Evolutionary conservation across 306 rosid species (phyloP), one percentile per base, ranked within the genome.

Genomic region (Cyamopsis tetragonoloba): DNA sequence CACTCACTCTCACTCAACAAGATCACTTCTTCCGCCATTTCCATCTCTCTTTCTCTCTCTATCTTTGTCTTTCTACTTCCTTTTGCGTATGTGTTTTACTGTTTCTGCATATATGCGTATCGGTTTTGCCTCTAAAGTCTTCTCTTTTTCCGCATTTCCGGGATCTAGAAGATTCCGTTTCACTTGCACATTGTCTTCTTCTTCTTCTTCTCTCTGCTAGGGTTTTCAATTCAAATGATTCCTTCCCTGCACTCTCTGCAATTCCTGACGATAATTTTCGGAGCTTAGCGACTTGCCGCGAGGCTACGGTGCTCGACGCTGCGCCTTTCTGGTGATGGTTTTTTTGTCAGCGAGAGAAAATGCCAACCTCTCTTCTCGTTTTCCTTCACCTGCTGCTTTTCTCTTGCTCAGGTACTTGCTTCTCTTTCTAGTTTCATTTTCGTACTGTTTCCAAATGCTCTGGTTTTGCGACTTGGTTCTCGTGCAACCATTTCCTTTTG

Each of bases 331-430:
- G 89, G 74, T 14, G 27, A 83, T 69, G 88, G 37, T 86, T 51
- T 30, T 62, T 51, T 54, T 72, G 80, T 47, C 18, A 13, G 61
- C 64, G 24, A 75, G 73, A 73, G 77, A 84, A 82, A 79, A 89
- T 93, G 98, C 82, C 79, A 41, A 67, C 88, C 62, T 51, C 72
- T 10, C 41, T 62, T 72, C 0, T 81, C 62, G 80, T 65, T 68
- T 64, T 80, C 31, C 64, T 87, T 74, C 66, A 62, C 64, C 62
- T 61, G 64, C 62, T 77, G 39, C 46, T 77, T 80, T 68, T 79
- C 84, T 75, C 78, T 43, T 87, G 73, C 87, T 83, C 85, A 74
- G 97, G 98, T 89, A 48, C 18, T 37, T 13, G 7, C 27, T 12
- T 20, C 14, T 13, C 15, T 49, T 14, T 20, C 15, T 10, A 14